Conservation (phyloP, 1,284 basidiomycete species). For the Rhodotorula sp. region DNA sequence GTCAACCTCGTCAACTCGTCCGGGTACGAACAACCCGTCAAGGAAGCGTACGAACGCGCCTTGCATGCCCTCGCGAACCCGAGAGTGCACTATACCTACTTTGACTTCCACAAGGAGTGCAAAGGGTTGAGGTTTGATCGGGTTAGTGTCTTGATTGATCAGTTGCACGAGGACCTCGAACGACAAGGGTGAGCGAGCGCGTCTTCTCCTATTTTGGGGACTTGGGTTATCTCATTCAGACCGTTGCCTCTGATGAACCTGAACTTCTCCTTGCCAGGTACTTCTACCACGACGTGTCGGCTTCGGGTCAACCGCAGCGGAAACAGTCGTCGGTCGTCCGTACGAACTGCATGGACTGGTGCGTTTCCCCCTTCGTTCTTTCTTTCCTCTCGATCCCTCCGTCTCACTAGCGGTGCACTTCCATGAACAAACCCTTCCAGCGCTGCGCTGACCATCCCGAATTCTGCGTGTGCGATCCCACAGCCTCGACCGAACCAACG, state of each 20-base stretch:
- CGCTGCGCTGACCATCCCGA: not conserved
- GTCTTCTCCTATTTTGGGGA: not conserved
- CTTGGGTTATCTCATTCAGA: too few relatives aligned
- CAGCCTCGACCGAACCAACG: slow-evolving; percentile 94
- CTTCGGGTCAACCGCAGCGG: slow-evolving; percentile 55
- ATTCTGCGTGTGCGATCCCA: too few relatives aligned
- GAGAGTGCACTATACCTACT: slow-evolving; percentile 83
- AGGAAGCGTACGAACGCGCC: slow-evolving; percentile 87
- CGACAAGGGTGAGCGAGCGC: slow-evolving; percentile 62
- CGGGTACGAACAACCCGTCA: slow-evolving; percentile 90
- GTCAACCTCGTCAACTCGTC: slow-evolving; percentile 95
- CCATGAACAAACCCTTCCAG: too few relatives aligned
- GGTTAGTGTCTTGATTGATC: slow-evolving; percentile 77
- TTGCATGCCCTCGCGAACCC: slow-evolving; percentile 53
- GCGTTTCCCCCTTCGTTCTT: slow-evolving; percentile 1
- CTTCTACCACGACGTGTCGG: slow-evolving; percentile 61
- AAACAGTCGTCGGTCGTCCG: slow-evolving; percentile 68
- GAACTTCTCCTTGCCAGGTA: slow-evolving; percentile 58
- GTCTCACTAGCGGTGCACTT: not conserved
- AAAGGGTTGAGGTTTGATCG: slow-evolving; percentile 93
- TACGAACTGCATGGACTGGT: slow-evolving; percentile 67
- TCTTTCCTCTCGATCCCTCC: not conserved
- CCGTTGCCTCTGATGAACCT: too few relatives aligned
- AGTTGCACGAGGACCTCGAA: slow-evolving; percentile 69
- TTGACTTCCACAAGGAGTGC: slow-evolving; percentile 97